Evolutionary conservation across 2,329 filamentous ascomycete genomes (phyloP).

Genomic region (Triangularia setosa): DNA sequence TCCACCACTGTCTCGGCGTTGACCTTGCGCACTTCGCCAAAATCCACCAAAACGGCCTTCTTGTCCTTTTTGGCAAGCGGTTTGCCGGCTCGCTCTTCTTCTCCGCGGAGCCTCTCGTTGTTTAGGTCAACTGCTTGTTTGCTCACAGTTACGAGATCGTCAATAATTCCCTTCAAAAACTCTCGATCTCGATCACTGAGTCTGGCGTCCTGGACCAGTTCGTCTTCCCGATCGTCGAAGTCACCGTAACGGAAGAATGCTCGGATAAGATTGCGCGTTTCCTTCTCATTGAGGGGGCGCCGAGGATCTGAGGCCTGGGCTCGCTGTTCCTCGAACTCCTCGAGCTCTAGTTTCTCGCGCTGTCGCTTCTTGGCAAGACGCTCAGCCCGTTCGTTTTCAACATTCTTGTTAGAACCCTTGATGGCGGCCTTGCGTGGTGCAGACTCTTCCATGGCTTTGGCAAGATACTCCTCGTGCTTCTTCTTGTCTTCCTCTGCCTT

Average conservation of each 20-base stretch:
- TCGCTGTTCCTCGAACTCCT: conserved; percentile 69
- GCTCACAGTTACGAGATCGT: conserved; percentile 63
- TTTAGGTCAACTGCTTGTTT: conserved; percentile 61
- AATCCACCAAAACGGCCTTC: conserved; percentile 95
- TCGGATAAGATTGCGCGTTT: conserved; percentile 85
- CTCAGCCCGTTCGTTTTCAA: conserved; percentile 59
- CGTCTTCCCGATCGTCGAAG: conserved; percentile 81
- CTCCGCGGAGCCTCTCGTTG: conserved; percentile 68
- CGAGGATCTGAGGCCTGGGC: conserved; percentile 76
- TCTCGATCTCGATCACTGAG: conserved; percentile 76
- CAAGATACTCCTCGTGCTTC: conserved; percentile 77
- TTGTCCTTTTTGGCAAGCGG: conserved; percentile 92
- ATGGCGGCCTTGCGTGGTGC: conserved; percentile 72
- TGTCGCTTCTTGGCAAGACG: conserved; percentile 63
- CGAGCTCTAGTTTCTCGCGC: conserved; percentile 63
- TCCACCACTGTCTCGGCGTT: conserved; percentile 96
- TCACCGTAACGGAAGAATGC: conserved; percentile 89
- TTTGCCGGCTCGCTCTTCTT: conserved; percentile 79
- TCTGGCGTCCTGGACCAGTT: conserved; percentile 83
- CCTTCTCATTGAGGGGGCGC: conserved; percentile 86
- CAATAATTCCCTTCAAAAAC: conserved; percentile 71
- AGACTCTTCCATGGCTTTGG: conserved; percentile 77
- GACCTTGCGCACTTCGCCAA: conserved; percentile 85
- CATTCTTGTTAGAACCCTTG: conserved; percentile 49
- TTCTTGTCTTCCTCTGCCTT: conserved; percentile 85